Evolutionary conservation across 768 basidiomycete species (phyloP).

Genomic region (Lentinus tigrinus): DNA sequence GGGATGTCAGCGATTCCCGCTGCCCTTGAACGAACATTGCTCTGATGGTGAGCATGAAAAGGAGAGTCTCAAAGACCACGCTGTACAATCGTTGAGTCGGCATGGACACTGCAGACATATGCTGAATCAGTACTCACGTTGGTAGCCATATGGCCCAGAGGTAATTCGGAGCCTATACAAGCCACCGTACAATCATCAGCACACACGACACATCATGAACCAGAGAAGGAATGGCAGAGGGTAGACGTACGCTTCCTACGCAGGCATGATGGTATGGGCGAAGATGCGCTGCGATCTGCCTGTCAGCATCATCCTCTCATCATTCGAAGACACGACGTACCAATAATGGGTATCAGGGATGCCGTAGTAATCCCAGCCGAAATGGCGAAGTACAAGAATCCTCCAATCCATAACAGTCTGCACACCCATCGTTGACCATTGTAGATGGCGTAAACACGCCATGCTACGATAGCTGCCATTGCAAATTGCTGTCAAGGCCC

Average conservation of each 20-base stretch:
- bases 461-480: slow-evolving; percentile 25
- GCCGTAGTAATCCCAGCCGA: slow-evolving; percentile 23
- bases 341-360: slow-evolving; percentile 22
- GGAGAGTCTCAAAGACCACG: slow-evolving; percentile 28
- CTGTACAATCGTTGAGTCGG: neutral
- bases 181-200: neutral
- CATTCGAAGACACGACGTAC: slow-evolving; percentile 7
- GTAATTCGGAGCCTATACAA: slow-evolving; percentile 22
- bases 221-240: neutral
- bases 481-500: neutral
- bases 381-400: slow-evolving; percentile 19
- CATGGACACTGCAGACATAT: neutral
- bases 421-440: slow-evolving; percentile 24
- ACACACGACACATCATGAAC: no score
- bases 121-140: slow-evolving; percentile 6
- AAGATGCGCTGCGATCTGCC: slow-evolving; percentile 16
- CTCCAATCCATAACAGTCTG: slow-evolving; percentile 22
- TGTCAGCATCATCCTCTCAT: neutral
- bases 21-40: slow-evolving; percentile 23
- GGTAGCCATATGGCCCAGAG: slow-evolving; percentile 30
- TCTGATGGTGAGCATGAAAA: slow-evolving; percentile 25
- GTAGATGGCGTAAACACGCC: slow-evolving; percentile 26
- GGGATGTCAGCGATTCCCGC: slow-evolving; percentile 22
- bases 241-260: slow-evolving; percentile 23
- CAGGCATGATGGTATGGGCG: slow-evolving; percentile 25